These are phyloP conservation scores for Planoprotostelium fungivorum DNA, from an alignment of 78 protist genomes.

Conservation along the genomic window DNA sequence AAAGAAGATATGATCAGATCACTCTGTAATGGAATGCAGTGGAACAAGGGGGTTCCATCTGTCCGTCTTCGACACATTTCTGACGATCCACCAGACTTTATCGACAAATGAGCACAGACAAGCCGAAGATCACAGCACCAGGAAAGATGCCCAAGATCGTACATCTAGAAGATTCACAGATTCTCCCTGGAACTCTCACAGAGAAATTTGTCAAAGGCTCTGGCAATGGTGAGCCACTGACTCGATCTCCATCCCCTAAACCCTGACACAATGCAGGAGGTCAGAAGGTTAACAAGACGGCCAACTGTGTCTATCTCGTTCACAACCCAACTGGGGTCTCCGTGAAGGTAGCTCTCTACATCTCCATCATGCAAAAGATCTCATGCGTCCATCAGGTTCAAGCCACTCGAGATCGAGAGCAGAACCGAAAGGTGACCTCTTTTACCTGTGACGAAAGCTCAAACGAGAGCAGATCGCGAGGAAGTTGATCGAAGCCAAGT, in stretches of 20 bases:
- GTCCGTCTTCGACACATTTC: too few species aligned
- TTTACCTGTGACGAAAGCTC: not conserved
- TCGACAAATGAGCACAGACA: not conserved
- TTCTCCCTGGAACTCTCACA: not conserved
- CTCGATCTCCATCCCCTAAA: not conserved
- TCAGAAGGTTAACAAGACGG: not conserved
- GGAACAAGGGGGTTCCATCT: too few species aligned
- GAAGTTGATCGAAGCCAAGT: not conserved
- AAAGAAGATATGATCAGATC: too few species aligned
- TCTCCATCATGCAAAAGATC: too few species aligned
- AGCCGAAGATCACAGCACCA: not conserved
- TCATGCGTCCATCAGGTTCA: too few species aligned
- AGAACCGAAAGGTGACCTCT: not conserved
- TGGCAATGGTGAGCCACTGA: not conserved
- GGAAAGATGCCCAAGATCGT: not conserved
- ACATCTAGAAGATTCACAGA: not conserved
- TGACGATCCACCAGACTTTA: too few species aligned
- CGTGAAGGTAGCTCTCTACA: too few species aligned
- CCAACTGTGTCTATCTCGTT: not conserved
- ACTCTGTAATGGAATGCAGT: too few species aligned
- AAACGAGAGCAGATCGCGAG: not conserved
- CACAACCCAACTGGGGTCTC: not conserved
- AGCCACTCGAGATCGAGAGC: not conserved
- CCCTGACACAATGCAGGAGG: not conserved
- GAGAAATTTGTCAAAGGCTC: not conserved